These are phyloP conservation scores for Pharnaceum exiguum DNA, from an alignment of 148 eudicot genomes.

Conservation along the genomic window DNA sequence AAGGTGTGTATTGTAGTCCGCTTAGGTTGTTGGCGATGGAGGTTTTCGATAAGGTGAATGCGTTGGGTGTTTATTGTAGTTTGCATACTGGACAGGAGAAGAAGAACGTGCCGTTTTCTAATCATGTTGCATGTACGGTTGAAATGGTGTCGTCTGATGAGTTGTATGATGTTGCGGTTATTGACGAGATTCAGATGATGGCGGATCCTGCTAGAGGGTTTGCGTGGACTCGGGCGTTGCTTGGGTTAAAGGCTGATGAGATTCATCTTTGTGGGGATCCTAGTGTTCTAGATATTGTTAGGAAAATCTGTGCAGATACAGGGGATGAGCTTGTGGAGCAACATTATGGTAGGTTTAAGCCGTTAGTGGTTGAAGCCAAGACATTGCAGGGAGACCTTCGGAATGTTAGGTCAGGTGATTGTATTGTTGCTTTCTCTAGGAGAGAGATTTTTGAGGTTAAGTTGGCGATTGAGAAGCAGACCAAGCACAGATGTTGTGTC, in stretches of 20 bases:
- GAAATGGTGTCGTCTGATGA: constrained; percentile 94
- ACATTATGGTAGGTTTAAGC: constrained; percentile 81
- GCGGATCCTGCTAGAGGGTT: constrained; percentile 72
- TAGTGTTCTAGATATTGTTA: constrained; percentile 73
- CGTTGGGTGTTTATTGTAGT: constrained; percentile 85
- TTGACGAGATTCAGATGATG: constrained; percentile 99
- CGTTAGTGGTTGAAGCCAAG: constrained; percentile 92
- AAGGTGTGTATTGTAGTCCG: constrained; percentile 94
- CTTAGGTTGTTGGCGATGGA: constrained; percentile 97
- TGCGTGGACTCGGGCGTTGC: constrained; percentile 96
- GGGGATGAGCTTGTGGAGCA: constrained; percentile 87
- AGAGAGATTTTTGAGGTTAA: constrained; percentile 96
- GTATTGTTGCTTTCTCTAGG: constrained; percentile 96
- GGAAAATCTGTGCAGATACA: constrained; percentile 73
- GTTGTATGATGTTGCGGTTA: constrained; percentile 83
- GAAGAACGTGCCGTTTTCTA: constrained; percentile 71
- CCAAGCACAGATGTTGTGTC: constrained; percentile 91
- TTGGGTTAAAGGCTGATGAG: constrained; percentile 95
- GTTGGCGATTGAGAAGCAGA: constrained; percentile 81
- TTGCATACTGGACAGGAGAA: constrained; percentile 89
- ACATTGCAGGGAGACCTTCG: constrained; percentile 80
- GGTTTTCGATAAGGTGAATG: constrained; percentile 87
- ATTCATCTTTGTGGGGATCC: constrained; percentile 98
- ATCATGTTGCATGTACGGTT: constrained; percentile 91
- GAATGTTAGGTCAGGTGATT: constrained; percentile 86